Evolutionary conservation across 257 asterid species (phyloP), one percentile per base, ranked within the genome.

Genomic region (Echium plantagineum): DNA sequence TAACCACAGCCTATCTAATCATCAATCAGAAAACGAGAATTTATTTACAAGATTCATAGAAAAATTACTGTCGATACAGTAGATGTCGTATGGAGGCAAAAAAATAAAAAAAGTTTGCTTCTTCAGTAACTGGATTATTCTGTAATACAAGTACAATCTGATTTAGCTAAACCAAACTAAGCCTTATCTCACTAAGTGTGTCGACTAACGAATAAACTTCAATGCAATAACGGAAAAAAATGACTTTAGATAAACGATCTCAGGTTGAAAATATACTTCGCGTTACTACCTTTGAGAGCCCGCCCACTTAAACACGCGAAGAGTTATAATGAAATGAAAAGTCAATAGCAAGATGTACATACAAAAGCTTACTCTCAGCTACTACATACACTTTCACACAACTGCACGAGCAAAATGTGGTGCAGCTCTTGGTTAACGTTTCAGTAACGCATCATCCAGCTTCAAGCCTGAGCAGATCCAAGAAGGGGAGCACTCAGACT

Each of bases 401-500:
- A 55, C 47, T 35, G 51, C 38, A 15, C 9, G 19, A n/a, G 4
- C 21, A 53, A 53, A 17, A 53, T 7, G 26, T 53, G 26, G 21
- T 53, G 57, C 57, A 53, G 57, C 21, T 53, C 17, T 8, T 18
- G 21, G 1, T 21, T 53, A 6, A 21, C 24, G 21, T 15, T 53
- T 53, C 9, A 1, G 3, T 0, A 53, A 53, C 22, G 5, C 15
- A 53, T 19, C 22, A 53, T 42, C 24, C 54, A 57, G 22, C 20
- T 26, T 63, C 51, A 60, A 51, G 65, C 30, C 22, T 70, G 61
- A 18, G 64, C 58, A 59, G 69, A 48, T 20, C 16, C 63, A 55
- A 93, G 86, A 58, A 93, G 85, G 61, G 97, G 97, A 60, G 94
- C 55, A 59, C 61, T 72, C 56, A 80, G 75, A 4, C 79, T 73